Base-by-base conservation (phyloP, 345 rosid species). In the Lumnitzera racemosa region DNA sequence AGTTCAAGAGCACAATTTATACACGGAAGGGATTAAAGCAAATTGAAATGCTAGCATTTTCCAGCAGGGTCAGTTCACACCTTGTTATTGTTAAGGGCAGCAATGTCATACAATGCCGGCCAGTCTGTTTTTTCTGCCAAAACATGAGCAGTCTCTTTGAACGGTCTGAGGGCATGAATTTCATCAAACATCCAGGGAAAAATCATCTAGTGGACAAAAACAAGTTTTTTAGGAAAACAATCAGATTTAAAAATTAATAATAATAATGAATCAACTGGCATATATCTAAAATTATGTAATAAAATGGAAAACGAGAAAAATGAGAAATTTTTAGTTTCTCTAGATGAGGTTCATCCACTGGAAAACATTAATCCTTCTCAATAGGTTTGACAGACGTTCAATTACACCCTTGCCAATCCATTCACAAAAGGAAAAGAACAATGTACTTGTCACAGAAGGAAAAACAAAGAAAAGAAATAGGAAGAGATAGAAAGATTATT, bases 141-240 rank as follows among this genome's bases (percentile, higher is more conserved):
- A 64, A 85, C 53, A 58, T 81, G 61, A 23, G 91, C 86, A 10
- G 82, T 87, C 36, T 68, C 86, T 75, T 84, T 85, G 62, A 85
- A 86, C 46, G 77, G 88, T 59, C 73, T 87, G 78, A 94, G 72
- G 46, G 79, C 80, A 69, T 80, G 81, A 75, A 88, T 72, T 75
- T 94, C 97, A 63, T 88, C 97, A 65, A 90, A 88, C 96, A 90
- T 85, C 95, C 99, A 90, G 15, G 66, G 71, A 46, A 67, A 67
- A 61, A 61, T 43, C 65, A 61, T 67, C 71, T 67, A 17, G 29
- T 24, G 58, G 27, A 46, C 12, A 17, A 46, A 53, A 13, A 13
- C 11, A 43, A 12, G 49, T 5, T 11, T 11, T 15, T 11, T 47
- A 16, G 31, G 24, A 9, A 62, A 24, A 36, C 11, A 17, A 23